Evolutionary conservation across 306 rosid genomes (phyloP), one percentile per base, ranked within the genome.

Genomic region (Rosa persica): DNA sequence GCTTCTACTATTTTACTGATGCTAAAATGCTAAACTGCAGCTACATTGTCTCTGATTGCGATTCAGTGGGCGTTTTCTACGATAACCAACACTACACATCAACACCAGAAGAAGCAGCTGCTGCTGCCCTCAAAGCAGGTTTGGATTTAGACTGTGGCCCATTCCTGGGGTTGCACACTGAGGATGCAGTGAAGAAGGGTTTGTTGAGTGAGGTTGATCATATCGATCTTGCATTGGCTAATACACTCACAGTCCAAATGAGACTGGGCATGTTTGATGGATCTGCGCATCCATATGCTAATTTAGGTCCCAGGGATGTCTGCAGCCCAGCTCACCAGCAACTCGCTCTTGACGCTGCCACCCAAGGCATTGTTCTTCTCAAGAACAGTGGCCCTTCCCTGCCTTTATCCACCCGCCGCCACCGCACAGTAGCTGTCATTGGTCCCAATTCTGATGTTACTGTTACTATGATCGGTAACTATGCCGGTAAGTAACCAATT

Each of bases 51-150:
- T 90, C 98, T 4, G 98, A 94, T 34, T 94, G 98, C 77, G 98
- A 94, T 73, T 94, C 98, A 0, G 93, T 94, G 0, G 94, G 92
- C 6, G 98, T 94, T 49, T 91, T 86, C 25, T 94, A 83, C 9
- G 72, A 67, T 16, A 82, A 40, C 73, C 98, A 94, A 83, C 97
- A 94, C 76, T 94, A 90, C 49, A 87, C 98, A 1, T 81, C 90
- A 4, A 87, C 98, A 1, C 94, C 98, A 0, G 98, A 94, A 83
- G 92, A 88, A 74, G 97, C 97, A 8, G 98, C 96, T 40, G 98
- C 98, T 2, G 95, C 77, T 51, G 98, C 98, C 81, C 91, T 94
- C 76, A 94, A 92, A 90, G 98, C 97, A 64, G 98, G 98, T 80
- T 84, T 94, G 86, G 98, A 94, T 74, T 88, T 94, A 70, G 95